Conservation (phyloP, 352 stramenopile genomes). For the Phytophthora crassamura region DNA sequence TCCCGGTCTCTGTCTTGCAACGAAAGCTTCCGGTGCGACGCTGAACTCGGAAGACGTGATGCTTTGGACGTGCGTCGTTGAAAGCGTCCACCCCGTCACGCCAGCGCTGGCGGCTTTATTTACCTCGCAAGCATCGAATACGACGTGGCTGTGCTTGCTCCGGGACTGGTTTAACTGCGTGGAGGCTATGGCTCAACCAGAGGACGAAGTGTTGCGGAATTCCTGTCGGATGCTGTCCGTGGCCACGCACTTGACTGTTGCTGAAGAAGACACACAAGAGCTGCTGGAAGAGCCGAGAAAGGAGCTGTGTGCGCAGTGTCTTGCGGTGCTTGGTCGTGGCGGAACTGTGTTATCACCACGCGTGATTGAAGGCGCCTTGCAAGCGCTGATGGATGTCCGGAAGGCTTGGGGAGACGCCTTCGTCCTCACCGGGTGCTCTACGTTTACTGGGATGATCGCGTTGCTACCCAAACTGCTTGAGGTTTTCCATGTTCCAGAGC, state of each 20-base stretch:
- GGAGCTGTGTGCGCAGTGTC: constrained; percentile 24
- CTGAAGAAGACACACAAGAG: constrained; percentile 13
- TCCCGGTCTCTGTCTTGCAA: constrained; percentile 10
- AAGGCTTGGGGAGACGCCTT: constrained; percentile 39
- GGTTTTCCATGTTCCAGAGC: constrained; percentile 42
- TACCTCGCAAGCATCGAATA: constrained; percentile 17
- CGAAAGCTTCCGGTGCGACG: not conserved
- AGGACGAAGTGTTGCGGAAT: constrained; percentile 26
- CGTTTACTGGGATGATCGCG: constrained; percentile 17
- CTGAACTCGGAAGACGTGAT: constrained; percentile 30
- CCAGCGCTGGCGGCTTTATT: constrained; percentile 23
- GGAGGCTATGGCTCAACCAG: constrained; percentile 1
- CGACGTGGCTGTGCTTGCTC: constrained; percentile 32
- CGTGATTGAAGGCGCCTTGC: constrained; percentile 32
- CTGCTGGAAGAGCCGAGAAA: constrained; percentile 6
- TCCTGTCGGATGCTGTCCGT: constrained; percentile 38
- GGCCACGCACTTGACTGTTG: constrained; percentile 9
- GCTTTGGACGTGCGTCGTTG: constrained; percentile 45
- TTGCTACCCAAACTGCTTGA: constrained; percentile 48
- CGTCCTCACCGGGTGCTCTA: constrained; percentile 36
- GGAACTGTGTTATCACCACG: constrained; percentile 8
- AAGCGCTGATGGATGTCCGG: constrained; percentile 37
- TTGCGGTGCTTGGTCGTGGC: constrained; percentile 21
- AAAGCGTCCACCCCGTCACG: constrained; percentile 30
- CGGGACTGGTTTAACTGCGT: constrained; percentile 29